phyloP scores from a whole-genome alignment of 345 rosid genomes.

The Geranium brycei region DNA sequence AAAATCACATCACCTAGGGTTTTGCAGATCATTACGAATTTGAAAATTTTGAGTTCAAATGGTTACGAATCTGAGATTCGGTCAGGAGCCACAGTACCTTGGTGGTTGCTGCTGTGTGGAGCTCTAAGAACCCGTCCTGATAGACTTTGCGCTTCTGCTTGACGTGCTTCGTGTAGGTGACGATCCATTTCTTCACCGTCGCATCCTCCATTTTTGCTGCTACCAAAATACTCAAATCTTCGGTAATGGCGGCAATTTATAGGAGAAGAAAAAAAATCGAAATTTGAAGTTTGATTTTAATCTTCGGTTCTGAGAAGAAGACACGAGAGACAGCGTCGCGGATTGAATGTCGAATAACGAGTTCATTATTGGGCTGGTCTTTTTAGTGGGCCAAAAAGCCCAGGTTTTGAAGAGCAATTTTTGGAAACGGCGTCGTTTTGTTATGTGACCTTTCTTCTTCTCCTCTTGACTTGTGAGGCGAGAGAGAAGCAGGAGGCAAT shows the following conservation, averaged over 20 bases:
- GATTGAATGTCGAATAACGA: background rate
- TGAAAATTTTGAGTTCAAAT: background rate
- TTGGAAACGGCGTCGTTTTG: background rate
- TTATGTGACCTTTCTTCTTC: background rate
- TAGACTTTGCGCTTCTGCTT: slow-evolving; percentile 72
- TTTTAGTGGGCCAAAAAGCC: background rate
- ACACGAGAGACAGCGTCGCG: background rate
- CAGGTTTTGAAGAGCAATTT: background rate
- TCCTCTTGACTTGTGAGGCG: background rate
- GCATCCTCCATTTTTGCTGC: slow-evolving; percentile 3
- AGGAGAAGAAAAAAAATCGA: background rate
- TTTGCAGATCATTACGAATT: background rate
- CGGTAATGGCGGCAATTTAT: background rate
- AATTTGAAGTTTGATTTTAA: background rate
- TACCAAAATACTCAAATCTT: background rate
- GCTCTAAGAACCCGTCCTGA: slow-evolving; percentile 63
- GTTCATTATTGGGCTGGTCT: background rate
- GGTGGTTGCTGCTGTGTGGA: slow-evolving; percentile 28
- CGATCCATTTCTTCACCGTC: slow-evolving; percentile 47
- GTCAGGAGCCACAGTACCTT: slow-evolving; percentile 26
- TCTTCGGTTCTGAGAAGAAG: background rate
- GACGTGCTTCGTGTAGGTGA: slow-evolving; percentile 71
- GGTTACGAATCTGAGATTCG: background rate
- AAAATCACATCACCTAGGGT: background rate
- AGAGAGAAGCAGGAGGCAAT: background rate